phyloP scores from a whole-genome alignment of 208 protist genomes.

The Borovskyia barvae region DNA sequence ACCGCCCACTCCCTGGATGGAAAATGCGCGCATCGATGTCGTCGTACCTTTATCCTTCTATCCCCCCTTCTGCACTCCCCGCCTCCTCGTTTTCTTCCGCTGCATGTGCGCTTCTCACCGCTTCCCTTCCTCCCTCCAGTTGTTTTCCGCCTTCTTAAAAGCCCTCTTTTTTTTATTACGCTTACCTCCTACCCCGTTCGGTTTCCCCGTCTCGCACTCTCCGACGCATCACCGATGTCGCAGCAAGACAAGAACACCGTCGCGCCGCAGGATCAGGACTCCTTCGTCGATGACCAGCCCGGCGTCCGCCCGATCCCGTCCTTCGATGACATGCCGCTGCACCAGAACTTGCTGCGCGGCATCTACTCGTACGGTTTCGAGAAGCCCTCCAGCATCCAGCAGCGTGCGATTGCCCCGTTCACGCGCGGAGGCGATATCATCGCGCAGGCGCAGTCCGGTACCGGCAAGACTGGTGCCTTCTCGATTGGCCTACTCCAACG shows the following conservation, averaged over 20 bases:
- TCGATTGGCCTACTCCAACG: slow-evolving; percentile 94
- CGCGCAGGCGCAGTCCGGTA: slow-evolving; percentile 96
- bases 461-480: slow-evolving; percentile 99
- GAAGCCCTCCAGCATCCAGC: slow-evolving; percentile 93
- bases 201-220: neutral
- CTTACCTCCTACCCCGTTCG: neutral
- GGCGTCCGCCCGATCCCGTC: slow-evolving; percentile 82
- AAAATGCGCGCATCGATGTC: too few species aligned
- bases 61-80: too few species aligned
- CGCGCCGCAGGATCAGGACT: slow-evolving; percentile 87
- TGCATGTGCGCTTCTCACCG: neutral
- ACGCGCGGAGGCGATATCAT: slow-evolving; percentile 87
- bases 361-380: slow-evolving; percentile 99
- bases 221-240: slow-evolving; percentile 39
- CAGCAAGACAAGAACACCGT: slow-evolving; percentile 72
- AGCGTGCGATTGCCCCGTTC: slow-evolving; percentile 97
- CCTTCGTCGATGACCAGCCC: slow-evolving; percentile 46
- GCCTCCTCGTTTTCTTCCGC: neutral
- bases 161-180: slow-evolving; percentile 61
- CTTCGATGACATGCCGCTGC: slow-evolving; percentile 98
- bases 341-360: slow-evolving; percentile 63
- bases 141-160: slow-evolving; percentile 40
- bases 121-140: slow-evolving; percentile 1
- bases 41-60: too few species aligned
- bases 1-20: too few species aligned